These are phyloP conservation scores for Alternaria tenuissima DNA, from an alignment of 2,329 filamentous ascomycete genomes.

Conservation along the genomic window DNA sequence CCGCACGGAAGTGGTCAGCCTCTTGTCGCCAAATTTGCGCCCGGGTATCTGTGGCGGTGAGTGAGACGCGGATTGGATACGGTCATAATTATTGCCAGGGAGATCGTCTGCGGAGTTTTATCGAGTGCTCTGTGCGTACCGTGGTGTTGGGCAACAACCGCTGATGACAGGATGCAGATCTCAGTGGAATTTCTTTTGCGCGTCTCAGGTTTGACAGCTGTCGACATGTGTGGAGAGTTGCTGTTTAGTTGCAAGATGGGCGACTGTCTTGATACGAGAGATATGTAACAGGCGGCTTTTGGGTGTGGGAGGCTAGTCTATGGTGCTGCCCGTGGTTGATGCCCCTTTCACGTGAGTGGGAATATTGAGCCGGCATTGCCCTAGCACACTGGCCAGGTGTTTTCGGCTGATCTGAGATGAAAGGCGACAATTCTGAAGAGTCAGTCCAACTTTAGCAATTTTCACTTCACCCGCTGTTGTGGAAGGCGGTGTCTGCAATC, in stretches of 20 bases:
- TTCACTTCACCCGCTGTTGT: slow-evolving; percentile 27
- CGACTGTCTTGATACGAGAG: slow-evolving; percentile 29
- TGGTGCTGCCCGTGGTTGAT: slow-evolving; percentile 11
- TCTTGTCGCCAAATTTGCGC: slow-evolving; percentile 14
- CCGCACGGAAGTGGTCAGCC: slow-evolving; percentile 9
- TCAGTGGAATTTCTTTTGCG: slow-evolving; percentile 13
- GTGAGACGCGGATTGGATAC: slow-evolving; percentile 25
- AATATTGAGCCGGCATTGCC: slow-evolving; percentile 32
- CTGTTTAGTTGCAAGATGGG: slow-evolving; percentile 7
- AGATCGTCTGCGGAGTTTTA: slow-evolving; percentile 34
- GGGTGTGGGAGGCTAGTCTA: slow-evolving; percentile 23
- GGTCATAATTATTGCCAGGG: slow-evolving; percentile 29
- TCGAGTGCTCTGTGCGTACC: slow-evolving; percentile 32
- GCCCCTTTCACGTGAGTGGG: slow-evolving; percentile 45
- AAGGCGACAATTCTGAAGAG: slow-evolving; percentile 23
- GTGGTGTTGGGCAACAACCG: slow-evolving; percentile 17
- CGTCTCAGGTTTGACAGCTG: slow-evolving; percentile 16
- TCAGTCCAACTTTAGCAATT: slow-evolving; percentile 33
- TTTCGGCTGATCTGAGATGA: slow-evolving; percentile 45
- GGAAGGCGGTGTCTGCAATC: slow-evolving; percentile 28
- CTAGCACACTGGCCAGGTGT: slow-evolving; percentile 30
- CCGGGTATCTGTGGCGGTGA: slow-evolving; percentile 32
- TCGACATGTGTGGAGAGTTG: slow-evolving; percentile 1
- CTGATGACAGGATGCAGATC: slow-evolving; percentile 30
- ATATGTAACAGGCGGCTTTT: slow-evolving; percentile 27